Conservation (phyloP, 1,139 yeast species). For the Magnusiomyces tetraspermus region DNA sequence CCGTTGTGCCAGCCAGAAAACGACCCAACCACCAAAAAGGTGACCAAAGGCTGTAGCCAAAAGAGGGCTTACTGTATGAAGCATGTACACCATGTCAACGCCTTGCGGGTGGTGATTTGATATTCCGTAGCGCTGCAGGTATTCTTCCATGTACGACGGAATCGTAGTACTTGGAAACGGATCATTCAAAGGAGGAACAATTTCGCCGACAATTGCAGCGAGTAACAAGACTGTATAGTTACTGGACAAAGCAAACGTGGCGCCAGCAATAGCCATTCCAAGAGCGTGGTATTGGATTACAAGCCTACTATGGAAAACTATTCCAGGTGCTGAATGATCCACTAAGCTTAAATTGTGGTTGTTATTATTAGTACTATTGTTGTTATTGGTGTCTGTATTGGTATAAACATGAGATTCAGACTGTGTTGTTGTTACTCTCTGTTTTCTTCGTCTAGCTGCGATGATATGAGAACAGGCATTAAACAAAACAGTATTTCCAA, state of each 20-base stretch:
- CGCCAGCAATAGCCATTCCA: slow-evolving; percentile 64
- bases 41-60: slow-evolving; percentile 74
- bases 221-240: slow-evolving; percentile 47
- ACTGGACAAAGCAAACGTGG: slow-evolving; percentile 46
- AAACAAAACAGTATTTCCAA: slow-evolving; percentile 9
- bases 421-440: too few species aligned
- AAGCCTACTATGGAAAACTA: slow-evolving; percentile 41
- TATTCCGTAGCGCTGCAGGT: slow-evolving; percentile 78
- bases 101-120: slow-evolving; percentile 33
- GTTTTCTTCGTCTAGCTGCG: neutral
- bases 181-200: slow-evolving; percentile 86
- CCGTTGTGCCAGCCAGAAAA: slow-evolving; percentile 30
- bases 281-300: slow-evolving; percentile 58
- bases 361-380: too few species aligned
- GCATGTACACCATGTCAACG: neutral
- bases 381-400: too few species aligned
- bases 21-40: slow-evolving; percentile 49
- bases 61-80: slow-evolving; percentile 33
- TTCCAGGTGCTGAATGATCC: too few species aligned
- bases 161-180: slow-evolving; percentile 45
- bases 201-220: slow-evolving; percentile 61
- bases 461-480: neutral
- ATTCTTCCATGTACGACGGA: slow-evolving; percentile 84
- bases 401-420: too few species aligned
- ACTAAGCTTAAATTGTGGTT: too few species aligned